phyloP scores from a whole-genome alignment of 192 early-diverging fungal genomes.

The Entophlyctis luteolus region DNA sequence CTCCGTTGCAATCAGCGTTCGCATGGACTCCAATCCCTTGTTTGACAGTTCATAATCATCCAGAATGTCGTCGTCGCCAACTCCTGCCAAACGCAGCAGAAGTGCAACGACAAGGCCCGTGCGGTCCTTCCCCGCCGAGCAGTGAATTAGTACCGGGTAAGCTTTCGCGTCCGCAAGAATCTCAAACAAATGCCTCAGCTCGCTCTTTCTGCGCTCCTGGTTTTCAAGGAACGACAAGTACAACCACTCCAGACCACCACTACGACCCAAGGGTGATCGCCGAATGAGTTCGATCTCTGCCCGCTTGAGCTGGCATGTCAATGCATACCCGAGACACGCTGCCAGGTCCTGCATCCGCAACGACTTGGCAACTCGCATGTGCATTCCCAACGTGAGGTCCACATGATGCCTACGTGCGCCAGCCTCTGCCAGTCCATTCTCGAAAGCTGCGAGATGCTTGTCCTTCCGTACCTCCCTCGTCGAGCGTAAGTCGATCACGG shows the following conservation, averaged over 20 bases:
- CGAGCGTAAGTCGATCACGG: neutral
- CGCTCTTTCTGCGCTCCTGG: too few relatives aligned
- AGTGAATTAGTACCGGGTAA: conserved; percentile 48
- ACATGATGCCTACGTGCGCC: neutral
- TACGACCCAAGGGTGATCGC: neutral
- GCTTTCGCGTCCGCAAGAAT: conserved; percentile 24
- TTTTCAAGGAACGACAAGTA: neutral
- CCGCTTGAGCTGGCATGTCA: neutral
- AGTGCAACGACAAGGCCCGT: conserved; percentile 34
- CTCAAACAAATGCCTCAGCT: conserved; percentile 14
- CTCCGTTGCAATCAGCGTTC: neutral
- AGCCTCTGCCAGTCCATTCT: too few relatives aligned
- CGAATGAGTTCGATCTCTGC: neutral
- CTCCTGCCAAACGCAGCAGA: neutral
- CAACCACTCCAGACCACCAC: neutral
- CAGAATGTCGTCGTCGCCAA: neutral
- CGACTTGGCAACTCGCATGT: neutral
- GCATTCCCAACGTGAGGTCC: neutral
- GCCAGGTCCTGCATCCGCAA: neutral
- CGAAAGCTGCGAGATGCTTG: neutral
- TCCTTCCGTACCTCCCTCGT: neutral
- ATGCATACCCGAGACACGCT: neutral
- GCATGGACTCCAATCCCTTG: neutral
- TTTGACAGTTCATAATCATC: conserved; percentile 5
- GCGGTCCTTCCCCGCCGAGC: conserved; percentile 50